phyloP scores from a whole-genome alignment of 2,329 filamentous ascomycete genomes.

The Fusarium sp. region DNA sequence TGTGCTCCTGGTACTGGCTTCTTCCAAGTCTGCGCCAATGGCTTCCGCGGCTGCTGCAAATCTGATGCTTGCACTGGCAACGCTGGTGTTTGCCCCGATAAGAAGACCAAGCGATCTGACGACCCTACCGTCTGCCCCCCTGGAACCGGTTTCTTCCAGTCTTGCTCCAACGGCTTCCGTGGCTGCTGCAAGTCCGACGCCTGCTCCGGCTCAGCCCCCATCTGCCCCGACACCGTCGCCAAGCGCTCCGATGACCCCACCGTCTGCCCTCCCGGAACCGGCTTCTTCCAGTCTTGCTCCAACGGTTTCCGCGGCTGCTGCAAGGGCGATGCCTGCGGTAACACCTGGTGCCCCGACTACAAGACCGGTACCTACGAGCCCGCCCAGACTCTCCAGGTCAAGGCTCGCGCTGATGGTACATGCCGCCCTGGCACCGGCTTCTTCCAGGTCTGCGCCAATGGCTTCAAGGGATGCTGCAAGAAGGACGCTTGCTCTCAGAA shows the following conservation, averaged over 20 bases:
- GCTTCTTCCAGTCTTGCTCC: constrained; percentile 15
- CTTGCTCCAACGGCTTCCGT: constrained; percentile 10
- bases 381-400: constrained; percentile 20
- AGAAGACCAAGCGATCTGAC: neutral
- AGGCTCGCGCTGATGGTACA: constrained; percentile 11
- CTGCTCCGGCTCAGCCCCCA: neutral
- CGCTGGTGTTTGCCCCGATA: constrained; percentile 13
- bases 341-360: constrained; percentile 30
- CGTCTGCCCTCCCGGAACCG: constrained; percentile 17
- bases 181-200: constrained; percentile 24
- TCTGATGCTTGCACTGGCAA: constrained; percentile 18
- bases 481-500: constrained; percentile 28
- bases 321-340: constrained; percentile 27
- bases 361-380: constrained; percentile 30
- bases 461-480: constrained; percentile 36
- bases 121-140: neutral
- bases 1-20: constrained; percentile 2
- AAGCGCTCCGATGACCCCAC: constrained; percentile 13
- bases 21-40: constrained; percentile 27
- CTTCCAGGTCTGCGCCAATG: constrained; percentile 29
- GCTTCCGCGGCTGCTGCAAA: constrained; percentile 30
- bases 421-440: constrained; percentile 15
- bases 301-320: constrained; percentile 30
- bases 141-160: constrained; percentile 11
- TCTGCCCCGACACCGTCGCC: neutral